phyloP scores from a whole-genome alignment of 2,329 filamentous ascomycete genomes.

The Ilyonectria sp. region DNA sequence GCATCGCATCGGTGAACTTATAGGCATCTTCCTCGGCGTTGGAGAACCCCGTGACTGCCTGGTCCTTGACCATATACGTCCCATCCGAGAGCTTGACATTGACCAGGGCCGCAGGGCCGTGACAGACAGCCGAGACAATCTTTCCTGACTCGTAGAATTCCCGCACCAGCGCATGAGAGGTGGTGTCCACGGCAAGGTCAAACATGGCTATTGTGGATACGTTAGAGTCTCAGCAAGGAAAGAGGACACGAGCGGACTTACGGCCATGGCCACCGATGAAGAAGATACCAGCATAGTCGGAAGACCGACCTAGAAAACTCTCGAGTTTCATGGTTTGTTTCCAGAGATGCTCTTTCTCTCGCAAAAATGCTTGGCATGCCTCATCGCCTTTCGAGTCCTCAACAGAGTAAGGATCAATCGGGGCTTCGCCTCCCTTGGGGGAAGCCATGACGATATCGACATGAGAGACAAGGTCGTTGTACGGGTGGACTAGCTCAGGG shows the following conservation, averaged over 20 bases:
- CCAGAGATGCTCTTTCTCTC: constrained; percentile 8
- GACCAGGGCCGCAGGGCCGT: constrained; percentile 19
- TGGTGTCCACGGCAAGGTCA: constrained; percentile 5
- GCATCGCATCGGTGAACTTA: constrained; percentile 66
- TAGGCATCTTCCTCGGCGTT: constrained; percentile 49
- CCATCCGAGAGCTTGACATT: constrained; percentile 21
- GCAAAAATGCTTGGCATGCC: constrained; percentile 2
- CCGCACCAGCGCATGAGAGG: constrained; percentile 2
- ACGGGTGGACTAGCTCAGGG: constrained; percentile 14
- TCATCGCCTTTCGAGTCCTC: constrained; percentile 1
- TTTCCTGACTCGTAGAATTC: constrained; percentile 27
- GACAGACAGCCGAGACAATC: constrained; percentile 19
- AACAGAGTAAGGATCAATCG: constrained; percentile 10
- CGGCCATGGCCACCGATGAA: constrained; percentile 17
- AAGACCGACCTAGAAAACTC: constrained; percentile 10
- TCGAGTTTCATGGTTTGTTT: constrained; percentile 13
- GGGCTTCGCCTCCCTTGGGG: constrained; percentile 11
- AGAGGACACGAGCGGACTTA: background rate
- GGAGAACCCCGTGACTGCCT: constrained; percentile 21
- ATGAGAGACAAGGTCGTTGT: constrained; percentile 1
- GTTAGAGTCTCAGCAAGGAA: background rate
- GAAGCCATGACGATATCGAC: constrained; percentile 9
- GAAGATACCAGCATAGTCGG: constrained; percentile 17
- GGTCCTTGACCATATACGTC: constrained; percentile 3
- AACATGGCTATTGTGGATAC: constrained; percentile 17